Evolutionary conservation across 2,329 filamentous ascomycete genomes (phyloP), one percentile per base, ranked within the genome.

Genomic region (Cadophora gregata): DNA sequence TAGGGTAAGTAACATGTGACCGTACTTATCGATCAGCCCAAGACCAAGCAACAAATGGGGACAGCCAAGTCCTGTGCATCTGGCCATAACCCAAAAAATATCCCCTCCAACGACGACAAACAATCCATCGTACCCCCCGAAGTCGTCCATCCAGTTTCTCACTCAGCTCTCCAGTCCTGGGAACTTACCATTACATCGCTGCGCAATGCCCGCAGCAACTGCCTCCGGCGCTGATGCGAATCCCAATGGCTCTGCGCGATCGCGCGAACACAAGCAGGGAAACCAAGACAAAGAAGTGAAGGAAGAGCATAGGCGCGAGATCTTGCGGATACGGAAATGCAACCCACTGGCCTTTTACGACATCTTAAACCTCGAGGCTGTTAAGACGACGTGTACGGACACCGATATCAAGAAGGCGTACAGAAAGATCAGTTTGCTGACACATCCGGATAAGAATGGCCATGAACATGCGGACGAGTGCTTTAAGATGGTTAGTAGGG

Each of bases 371-470:
- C 81, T 97, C 59, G 88, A 90, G 69, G 80, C 82, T 59, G 82
- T 90, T 47, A 85, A 85, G 73, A 81, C 84, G 65, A 86, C 88
- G 24, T 90, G 87, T 75, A 88, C 88, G 59, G 95, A 98, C 73
- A 80, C 84, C 69, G 95, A 98, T 76, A 93, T 99, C 78, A 99
- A 98, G 80, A 98, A 98, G 83, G 95, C 96, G 7, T 99, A 99
- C 81, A 88, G 95, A 76, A 98, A 97, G 81, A 86, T 96, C 78
- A 96, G 92, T 77, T 83, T 99, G 75, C 85, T 98, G 76, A 99
- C 96, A 67, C 96, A 99, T 83, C 96, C 96, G 70, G 96, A 99
- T 84, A 99, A 99, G 84, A 99, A 99, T 84, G 94, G 94, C 60
- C 94, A 97, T 78, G 90, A 95, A 45, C 89, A 96, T 67, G 95